Conservation (phyloP, 495 filamentous ascomycete genomes). For the Darksidea phi region DNA sequence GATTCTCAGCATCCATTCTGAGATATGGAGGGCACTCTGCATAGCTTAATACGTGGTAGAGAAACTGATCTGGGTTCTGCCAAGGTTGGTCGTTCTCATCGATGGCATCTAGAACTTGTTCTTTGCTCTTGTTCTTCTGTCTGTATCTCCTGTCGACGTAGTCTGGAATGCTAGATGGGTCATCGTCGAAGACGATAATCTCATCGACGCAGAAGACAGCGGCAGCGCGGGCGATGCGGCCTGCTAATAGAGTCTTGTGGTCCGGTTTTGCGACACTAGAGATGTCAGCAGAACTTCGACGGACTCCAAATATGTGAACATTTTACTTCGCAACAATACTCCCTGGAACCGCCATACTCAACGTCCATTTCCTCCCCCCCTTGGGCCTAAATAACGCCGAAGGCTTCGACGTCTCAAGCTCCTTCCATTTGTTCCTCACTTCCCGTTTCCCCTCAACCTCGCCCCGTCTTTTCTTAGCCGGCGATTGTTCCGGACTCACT, state of each 20-base stretch:
- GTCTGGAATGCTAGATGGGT: constrained; percentile 23
- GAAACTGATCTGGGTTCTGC: constrained; percentile 65
- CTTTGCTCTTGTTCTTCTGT: constrained; percentile 25
- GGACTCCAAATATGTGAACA: neutral
- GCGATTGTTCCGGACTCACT: neutral
- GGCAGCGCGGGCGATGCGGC: constrained; percentile 67
- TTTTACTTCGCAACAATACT: constrained; percentile 60
- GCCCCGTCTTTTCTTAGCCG: neutral
- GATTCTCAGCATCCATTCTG: constrained; percentile 45
- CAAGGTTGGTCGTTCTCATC: constrained; percentile 60
- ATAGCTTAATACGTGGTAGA: constrained; percentile 69
- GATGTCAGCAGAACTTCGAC: neutral
- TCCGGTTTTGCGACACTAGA: constrained; percentile 41
- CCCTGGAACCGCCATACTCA: constrained; percentile 60
- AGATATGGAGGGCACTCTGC: constrained; percentile 76
- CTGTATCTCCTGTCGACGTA: constrained; percentile 3
- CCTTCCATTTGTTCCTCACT: neutral
- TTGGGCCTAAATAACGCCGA: constrained; percentile 55
- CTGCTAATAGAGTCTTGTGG: constrained; percentile 62
- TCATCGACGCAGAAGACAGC: constrained; percentile 79
- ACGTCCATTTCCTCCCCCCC: constrained; percentile 50
- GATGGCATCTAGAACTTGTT: constrained; percentile 40
- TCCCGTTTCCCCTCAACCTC: neutral
- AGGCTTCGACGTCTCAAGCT: constrained; percentile 55
- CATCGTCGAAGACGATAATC: constrained; percentile 71